Base-by-base conservation (phyloP, 2,329 filamentous ascomycete genomes). In the Fusarium illudens region DNA sequence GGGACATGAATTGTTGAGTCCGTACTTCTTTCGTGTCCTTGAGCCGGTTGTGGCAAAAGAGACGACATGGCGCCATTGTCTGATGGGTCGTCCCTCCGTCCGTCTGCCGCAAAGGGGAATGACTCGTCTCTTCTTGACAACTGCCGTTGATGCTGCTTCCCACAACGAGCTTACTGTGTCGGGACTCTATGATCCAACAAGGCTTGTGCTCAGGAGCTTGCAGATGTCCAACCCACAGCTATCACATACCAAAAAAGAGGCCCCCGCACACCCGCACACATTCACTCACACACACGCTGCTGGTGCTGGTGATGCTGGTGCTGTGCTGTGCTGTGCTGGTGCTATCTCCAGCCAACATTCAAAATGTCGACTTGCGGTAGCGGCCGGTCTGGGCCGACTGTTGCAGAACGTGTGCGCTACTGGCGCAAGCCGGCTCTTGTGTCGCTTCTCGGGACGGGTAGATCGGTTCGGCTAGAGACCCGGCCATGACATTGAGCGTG, bases 301-400 rank as follows among this genome's bases (percentile, higher is more conserved):
- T 25, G 25, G 5, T 27, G 39, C 15, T 25, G 48, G 22, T 25
- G 30, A 30, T 33, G 10, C 15, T 32, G n/a, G n/a, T n/a, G n/a
- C n/a, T n/a, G n/a, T n/a, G n/a, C n/a, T n/a, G n/a, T n/a, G n/a
- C n/a, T n/a, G n/a, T n/a, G 12, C 12, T 50, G 36, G 13, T 20
- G 51, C 17, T 12, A 54, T 49, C 39, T 56, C 32, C 42, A 11
- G 11, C n/a, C 56, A 67, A 52, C 57, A 51, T 56, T 53, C 46
- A 60, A 42, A 57, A 49, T 22, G 42, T 48, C 57, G 54, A 53
- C 33, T 58, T 48, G 58, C 62, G 64, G 62, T 36, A 64, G 58
- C 62, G 64, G 60, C 61, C 64, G 61, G 58, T 61, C 67, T 72
- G 71, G 67, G 64, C 64, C 68, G 67, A 73, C 65, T 66, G 62